Evolutionary conservation across 768 basidiomycete species (phyloP).

Genomic region (Pholiota molesta): DNA sequence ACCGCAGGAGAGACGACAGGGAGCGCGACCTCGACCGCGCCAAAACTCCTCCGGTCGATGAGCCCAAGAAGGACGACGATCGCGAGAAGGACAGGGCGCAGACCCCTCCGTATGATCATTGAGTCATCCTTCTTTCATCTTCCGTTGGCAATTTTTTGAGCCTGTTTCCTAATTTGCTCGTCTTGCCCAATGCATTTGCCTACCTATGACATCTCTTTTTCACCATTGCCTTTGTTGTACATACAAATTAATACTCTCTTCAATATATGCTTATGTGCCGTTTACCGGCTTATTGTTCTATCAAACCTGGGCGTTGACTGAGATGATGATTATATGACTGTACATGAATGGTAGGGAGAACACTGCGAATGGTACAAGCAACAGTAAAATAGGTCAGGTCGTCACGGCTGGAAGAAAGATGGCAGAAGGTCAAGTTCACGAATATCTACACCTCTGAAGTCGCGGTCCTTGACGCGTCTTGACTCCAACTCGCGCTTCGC

Average conservation of each 20-base stretch:
- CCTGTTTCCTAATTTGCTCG: background rate
- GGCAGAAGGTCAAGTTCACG: slow-evolving; percentile 66
- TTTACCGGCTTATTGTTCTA: slow-evolving; percentile 19
- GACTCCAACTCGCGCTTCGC: slow-evolving; percentile 73
- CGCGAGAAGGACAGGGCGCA: slow-evolving; percentile 54
- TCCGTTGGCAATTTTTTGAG: background rate
- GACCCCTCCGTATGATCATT: slow-evolving; percentile 64
- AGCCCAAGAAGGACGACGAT: slow-evolving; percentile 15
- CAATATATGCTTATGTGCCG: slow-evolving; percentile 28
- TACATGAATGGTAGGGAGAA: no score
- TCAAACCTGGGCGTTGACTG: background rate
- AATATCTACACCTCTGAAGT: slow-evolving; percentile 75
- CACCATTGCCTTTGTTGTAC: slow-evolving; percentile 14
- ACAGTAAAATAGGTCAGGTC: no score
- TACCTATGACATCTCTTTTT: background rate
- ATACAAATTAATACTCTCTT: slow-evolving; percentile 15
- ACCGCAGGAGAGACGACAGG: slow-evolving; percentile 24
- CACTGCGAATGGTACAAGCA: no score
- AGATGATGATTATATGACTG: background rate
- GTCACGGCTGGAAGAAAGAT: slow-evolving; percentile 4
- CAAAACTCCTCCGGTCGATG: slow-evolving; percentile 44
- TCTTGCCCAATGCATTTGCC: background rate
- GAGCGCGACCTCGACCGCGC: slow-evolving; percentile 41
- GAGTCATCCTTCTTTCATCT: slow-evolving; percentile 21
- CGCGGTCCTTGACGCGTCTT: slow-evolving; percentile 65